These are phyloP conservation scores for Amesomyces nigricolor DNA, from an alignment of 2,329 filamentous ascomycete species.

Conservation along the genomic window DNA sequence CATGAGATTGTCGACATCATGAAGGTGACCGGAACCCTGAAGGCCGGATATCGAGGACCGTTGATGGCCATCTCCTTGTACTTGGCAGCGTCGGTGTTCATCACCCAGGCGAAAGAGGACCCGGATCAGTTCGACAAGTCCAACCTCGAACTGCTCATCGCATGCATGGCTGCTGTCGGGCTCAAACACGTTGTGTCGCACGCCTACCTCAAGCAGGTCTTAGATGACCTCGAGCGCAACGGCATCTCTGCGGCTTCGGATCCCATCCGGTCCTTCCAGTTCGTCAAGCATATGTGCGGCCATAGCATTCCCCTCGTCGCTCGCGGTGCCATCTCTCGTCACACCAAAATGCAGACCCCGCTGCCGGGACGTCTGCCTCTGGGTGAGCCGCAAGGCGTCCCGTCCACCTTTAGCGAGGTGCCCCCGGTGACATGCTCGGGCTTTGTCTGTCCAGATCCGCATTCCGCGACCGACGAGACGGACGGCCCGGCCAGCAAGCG, in stretches of 20 bases:
- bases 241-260: conserved; percentile 30
- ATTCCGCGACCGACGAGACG: not conserved
- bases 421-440: not conserved
- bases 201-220: conserved; percentile 77
- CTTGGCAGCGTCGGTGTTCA: conserved; percentile 75
- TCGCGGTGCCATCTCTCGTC: conserved; percentile 39
- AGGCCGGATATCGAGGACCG: conserved; percentile 62
- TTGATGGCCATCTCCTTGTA: conserved; percentile 81
- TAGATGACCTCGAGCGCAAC: conserved; percentile 67
- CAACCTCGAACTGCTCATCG: conserved; percentile 68
- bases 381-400: conserved; percentile 28
- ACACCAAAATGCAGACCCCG: conserved; percentile 37
- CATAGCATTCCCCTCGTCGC: conserved; percentile 45
- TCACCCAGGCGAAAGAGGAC: conserved; percentile 66
- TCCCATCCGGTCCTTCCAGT: conserved; percentile 7
- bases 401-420: not conserved
- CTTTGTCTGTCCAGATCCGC: not conserved
- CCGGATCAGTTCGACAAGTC: conserved; percentile 43
- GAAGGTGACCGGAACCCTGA: conserved; percentile 67
- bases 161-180: conserved; percentile 72
- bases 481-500: conserved; percentile 30
- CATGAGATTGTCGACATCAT: conserved; percentile 81
- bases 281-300: conserved; percentile 29
- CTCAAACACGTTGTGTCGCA: conserved; percentile 69
- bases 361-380: conserved; percentile 43